These are phyloP conservation scores for Avena sativa DNA, from an alignment of 176 grass and related monocot species.

Conservation along the genomic window DNA sequence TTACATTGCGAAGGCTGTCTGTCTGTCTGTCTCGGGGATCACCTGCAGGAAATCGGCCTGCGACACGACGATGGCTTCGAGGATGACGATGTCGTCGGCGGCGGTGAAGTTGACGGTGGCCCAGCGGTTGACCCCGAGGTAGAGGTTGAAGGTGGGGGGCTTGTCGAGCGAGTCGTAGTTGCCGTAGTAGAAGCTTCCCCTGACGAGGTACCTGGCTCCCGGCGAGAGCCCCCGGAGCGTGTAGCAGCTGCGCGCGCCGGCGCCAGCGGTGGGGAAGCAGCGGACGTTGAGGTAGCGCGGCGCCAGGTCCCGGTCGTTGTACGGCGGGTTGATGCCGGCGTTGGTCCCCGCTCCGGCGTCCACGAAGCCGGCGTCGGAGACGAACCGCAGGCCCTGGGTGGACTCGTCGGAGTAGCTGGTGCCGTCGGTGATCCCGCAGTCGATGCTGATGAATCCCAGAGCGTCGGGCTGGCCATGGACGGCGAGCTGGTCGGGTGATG, in stretches of 20 bases:
- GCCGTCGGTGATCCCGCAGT: slow-evolving; percentile 42
- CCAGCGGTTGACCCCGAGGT: slow-evolving; percentile 58
- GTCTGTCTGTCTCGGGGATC: neutral
- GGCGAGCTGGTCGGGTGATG: neutral
- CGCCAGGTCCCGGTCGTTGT: neutral
- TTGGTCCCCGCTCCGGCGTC: slow-evolving; percentile 24
- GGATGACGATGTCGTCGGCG: neutral
- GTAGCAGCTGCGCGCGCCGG: slow-evolving; percentile 52
- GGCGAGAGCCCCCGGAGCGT: slow-evolving; percentile 35
- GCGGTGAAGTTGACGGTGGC: slow-evolving; percentile 50
- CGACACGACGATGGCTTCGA: slow-evolving; percentile 42
- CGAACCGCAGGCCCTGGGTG: slow-evolving; percentile 12
- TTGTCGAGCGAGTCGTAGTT: slow-evolving; percentile 45
- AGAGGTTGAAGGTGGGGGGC: slow-evolving; percentile 42
- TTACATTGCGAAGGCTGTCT: neutral
- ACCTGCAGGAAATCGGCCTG: slow-evolving; percentile 45
- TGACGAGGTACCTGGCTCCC: slow-evolving; percentile 43
- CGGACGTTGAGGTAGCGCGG: slow-evolving; percentile 30
- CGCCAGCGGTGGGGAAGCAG: slow-evolving; percentile 41
- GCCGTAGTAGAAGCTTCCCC: slow-evolving; percentile 53
- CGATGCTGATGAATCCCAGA: slow-evolving; percentile 52
- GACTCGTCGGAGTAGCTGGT: slow-evolving; percentile 10
- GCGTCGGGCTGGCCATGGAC: slow-evolving; percentile 15
- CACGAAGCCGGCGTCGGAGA: slow-evolving; percentile 44
- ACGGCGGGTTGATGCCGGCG: slow-evolving; percentile 24